Conservation (phyloP, 441 rosid genomes). For the Metrosideros polymorpha region DNA sequence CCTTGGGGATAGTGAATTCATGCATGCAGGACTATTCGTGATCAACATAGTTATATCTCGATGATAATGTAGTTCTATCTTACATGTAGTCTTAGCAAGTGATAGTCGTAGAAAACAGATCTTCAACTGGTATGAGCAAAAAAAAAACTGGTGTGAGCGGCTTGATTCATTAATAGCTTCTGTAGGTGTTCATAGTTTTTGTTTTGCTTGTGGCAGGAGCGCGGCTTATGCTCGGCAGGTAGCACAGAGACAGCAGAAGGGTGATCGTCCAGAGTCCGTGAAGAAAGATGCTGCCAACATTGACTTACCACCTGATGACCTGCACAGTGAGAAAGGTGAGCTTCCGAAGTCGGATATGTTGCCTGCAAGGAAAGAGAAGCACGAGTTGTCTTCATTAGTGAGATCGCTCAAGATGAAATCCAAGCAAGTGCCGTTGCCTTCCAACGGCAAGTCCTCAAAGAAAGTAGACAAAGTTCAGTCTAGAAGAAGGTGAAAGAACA, state of each 20-base stretch:
- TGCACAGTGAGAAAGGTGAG: conserved; percentile 7
- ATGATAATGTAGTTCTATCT: background rate
- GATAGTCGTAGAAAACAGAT: background rate
- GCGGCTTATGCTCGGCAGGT: conserved; percentile 70
- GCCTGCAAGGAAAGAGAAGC: conserved; percentile 34
- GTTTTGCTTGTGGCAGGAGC: conserved; percentile 47
- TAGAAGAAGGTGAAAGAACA: background rate
- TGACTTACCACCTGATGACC: conserved; percentile 8
- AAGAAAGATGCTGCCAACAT: conserved; percentile 9
- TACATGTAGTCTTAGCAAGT: background rate
- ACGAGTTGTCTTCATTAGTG: conserved; percentile 43
- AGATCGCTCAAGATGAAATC: conserved; percentile 73
- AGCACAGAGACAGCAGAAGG: conserved; percentile 40
- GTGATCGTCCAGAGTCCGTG: conserved; percentile 11
- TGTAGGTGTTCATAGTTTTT: background rate
- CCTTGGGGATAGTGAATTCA: background rate
- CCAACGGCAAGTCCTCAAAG: conserved; percentile 13
- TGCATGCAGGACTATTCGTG: background rate
- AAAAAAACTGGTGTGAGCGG: background rate
- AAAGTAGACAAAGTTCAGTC: conserved; percentile 2
- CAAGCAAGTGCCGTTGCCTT: conserved; percentile 26
- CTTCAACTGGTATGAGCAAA: background rate
- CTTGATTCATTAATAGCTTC: background rate
- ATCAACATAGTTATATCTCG: background rate
- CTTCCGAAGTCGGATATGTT: background rate